Evolutionary conservation across 2,329 filamentous ascomycete genomes (phyloP).

Genomic region (Trichoderma guizhouense): DNA sequence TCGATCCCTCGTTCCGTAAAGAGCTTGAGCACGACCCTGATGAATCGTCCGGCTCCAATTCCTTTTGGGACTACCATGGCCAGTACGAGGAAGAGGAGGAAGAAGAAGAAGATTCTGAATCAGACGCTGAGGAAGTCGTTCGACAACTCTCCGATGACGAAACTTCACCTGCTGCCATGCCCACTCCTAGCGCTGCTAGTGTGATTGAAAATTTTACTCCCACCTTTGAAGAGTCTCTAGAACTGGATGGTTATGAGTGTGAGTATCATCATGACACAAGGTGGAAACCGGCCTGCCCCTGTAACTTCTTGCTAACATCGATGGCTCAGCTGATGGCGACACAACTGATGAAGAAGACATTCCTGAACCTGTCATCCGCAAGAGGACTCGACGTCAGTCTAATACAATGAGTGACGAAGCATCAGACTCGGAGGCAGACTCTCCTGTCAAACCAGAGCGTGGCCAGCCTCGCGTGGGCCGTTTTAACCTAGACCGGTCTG

Average conservation of each 20-base stretch:
- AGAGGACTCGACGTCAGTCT: conserved; percentile 45
- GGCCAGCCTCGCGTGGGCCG: conserved; percentile 54
- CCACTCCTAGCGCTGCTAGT: conserved; percentile 31
- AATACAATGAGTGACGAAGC: conserved; percentile 35
- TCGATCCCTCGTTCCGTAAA: conserved; percentile 69
- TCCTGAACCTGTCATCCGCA: conserved; percentile 47
- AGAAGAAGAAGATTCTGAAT: conserved; percentile 41
- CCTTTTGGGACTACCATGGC: conserved; percentile 62
- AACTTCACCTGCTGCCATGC: conserved; percentile 43
- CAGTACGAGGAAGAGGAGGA: conserved; percentile 35
- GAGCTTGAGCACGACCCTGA: conserved; percentile 69
- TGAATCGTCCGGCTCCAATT: conserved; percentile 54
- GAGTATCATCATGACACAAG: conserved; percentile 38
- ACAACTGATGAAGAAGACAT: conserved; percentile 61
- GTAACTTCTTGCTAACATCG: conserved; percentile 37
- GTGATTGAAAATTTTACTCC: conserved; percentile 27
- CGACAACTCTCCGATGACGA: conserved; percentile 39
- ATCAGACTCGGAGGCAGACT: conserved; percentile 51
- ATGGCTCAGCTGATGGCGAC: conserved; percentile 53
- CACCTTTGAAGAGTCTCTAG: conserved; percentile 35
- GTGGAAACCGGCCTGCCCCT: conserved; percentile 9
- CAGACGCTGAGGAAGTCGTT: conserved; percentile 41
- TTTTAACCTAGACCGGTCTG: conserved; percentile 52
- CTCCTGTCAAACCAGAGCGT: conserved; percentile 44
- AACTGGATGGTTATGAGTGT: conserved; percentile 59